Conservation (phyloP, 1,284 basidiomycete species). For the Schizophyllum amplum region DNA sequence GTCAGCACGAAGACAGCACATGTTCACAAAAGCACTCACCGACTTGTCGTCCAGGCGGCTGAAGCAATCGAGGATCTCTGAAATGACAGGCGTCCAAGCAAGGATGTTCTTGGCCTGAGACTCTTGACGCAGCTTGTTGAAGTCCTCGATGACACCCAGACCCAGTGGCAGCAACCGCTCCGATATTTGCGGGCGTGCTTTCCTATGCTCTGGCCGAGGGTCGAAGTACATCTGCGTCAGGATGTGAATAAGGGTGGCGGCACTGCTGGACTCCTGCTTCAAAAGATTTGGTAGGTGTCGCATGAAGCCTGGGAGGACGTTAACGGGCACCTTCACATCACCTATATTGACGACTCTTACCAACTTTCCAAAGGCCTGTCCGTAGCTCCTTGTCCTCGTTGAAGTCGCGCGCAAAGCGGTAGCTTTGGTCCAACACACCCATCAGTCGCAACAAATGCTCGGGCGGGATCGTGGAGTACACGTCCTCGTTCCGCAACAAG, state of each 20-base stretch:
- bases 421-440: conserved; percentile 92
- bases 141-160: conserved; percentile 88
- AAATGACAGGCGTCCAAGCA: conserved; percentile 97
- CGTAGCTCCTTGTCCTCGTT: conserved; percentile 98
- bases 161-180: conserved; percentile 90
- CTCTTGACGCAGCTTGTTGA: conserved; percentile 83
- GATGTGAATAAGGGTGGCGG: conserved; percentile 90
- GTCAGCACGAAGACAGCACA: conserved; percentile 7
- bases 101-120: conserved; percentile 93
- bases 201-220: conserved; percentile 77
- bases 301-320: conserved; percentile 78
- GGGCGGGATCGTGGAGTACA: conserved; percentile 93
- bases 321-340: background rate
- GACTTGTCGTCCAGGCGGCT: conserved; percentile 84
- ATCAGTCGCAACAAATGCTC: conserved; percentile 89
- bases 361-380: conserved; percentile 98
- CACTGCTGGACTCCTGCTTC: conserved; percentile 97
- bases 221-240: conserved; percentile 94
- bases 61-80: conserved; percentile 89
- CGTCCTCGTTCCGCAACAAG: conserved; percentile 84
- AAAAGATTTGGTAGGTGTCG: conserved; percentile 97
- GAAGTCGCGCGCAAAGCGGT: conserved; percentile 95
- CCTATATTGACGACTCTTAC: conserved; percentile 37
- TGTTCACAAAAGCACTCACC: background rate
- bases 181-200: conserved; percentile 75